Conservation (phyloP, 768 basidiomycete genomes). For the Pleurotus platypus region DNA sequence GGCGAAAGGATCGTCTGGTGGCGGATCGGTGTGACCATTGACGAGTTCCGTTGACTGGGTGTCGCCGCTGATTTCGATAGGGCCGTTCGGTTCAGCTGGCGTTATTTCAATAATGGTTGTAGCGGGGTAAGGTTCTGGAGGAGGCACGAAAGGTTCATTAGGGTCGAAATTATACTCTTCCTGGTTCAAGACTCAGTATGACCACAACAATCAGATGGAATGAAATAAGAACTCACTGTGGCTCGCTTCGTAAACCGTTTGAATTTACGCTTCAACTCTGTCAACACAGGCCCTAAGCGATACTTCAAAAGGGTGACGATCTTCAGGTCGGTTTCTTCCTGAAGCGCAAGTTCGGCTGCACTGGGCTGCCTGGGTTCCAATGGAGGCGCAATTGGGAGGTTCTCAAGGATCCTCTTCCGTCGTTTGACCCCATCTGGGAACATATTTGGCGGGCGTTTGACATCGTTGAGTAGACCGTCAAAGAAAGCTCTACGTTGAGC, state of each 20-base stretch:
- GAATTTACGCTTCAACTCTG: slow-evolving; percentile 88
- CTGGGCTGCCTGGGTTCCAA: slow-evolving; percentile 81
- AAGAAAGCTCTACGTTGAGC: slow-evolving; percentile 76
- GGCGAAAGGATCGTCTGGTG: slow-evolving; percentile 23
- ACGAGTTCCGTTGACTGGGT: slow-evolving; percentile 26
- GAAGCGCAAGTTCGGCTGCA: slow-evolving; percentile 75
- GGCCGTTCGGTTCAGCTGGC: slow-evolving; percentile 34
- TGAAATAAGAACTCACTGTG: slow-evolving; percentile 43
- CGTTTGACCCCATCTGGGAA: slow-evolving; percentile 89
- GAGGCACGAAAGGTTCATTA: slow-evolving; percentile 14
- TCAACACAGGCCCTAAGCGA: slow-evolving; percentile 85
- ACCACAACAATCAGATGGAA: slow-evolving; percentile 8
- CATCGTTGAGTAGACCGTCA: slow-evolving; percentile 60
- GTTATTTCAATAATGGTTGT: slow-evolving; percentile 21
- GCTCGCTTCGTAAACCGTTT: slow-evolving; percentile 85
- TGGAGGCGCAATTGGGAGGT: slow-evolving; percentile 85
- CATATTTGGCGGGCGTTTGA: slow-evolving; percentile 74
- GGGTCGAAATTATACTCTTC: slow-evolving; percentile 69
- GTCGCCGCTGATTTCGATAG: slow-evolving; percentile 40
- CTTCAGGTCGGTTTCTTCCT: slow-evolving; percentile 78
- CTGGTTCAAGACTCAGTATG: slow-evolving; percentile 30
- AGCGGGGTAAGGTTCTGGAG: slow-evolving; percentile 17
- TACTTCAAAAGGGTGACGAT: slow-evolving; percentile 81
- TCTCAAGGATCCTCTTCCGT: slow-evolving; percentile 80
- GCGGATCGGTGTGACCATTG: slow-evolving; percentile 39